Conservation (phyloP, 371 early-diverging fungal genomes). For the Mucor indicus region DNA sequence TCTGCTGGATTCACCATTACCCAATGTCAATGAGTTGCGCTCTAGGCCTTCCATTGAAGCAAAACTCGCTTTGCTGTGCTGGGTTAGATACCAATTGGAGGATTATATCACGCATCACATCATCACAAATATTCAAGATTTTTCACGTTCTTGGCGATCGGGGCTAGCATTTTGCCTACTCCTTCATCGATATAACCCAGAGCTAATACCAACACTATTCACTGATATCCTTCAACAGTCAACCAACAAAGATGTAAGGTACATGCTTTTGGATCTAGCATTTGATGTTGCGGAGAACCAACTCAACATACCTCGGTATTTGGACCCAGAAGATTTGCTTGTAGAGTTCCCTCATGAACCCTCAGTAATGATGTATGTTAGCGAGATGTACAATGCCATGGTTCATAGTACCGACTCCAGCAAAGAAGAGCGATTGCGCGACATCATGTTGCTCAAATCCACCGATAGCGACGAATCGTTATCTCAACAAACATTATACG, state of each 20-base stretch:
- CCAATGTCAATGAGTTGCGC: constrained; percentile 13
- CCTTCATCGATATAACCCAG: constrained; percentile 65
- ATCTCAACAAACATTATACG: background rate
- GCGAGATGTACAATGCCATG: constrained; percentile 41
- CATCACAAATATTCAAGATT: constrained; percentile 57
- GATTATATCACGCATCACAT: constrained; percentile 52
- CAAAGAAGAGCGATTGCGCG: constrained; percentile 3
- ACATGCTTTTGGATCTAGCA: constrained; percentile 21
- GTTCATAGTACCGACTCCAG: constrained; percentile 13
- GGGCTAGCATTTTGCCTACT: constrained; percentile 71
- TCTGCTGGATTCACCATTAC: constrained; percentile 15
- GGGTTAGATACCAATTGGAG: constrained; percentile 64
- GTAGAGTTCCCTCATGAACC: constrained; percentile 47
- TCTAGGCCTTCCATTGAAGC: constrained; percentile 36
- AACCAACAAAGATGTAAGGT: constrained; percentile 27
- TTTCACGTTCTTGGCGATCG: constrained; percentile 68
- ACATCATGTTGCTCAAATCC: constrained; percentile 3
- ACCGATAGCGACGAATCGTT: background rate
- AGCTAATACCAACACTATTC: constrained; percentile 55
- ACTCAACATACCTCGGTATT: constrained; percentile 32
- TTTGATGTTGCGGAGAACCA: constrained; percentile 30
- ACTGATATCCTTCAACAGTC: constrained; percentile 19
- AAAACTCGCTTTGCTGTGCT: constrained; percentile 53
- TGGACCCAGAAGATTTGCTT: constrained; percentile 35
- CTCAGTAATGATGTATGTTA: constrained; percentile 47